Evolutionary conservation across 2,329 filamentous ascomycete genomes (phyloP).

Genomic region (Proliferodiscus dingleyae): DNA sequence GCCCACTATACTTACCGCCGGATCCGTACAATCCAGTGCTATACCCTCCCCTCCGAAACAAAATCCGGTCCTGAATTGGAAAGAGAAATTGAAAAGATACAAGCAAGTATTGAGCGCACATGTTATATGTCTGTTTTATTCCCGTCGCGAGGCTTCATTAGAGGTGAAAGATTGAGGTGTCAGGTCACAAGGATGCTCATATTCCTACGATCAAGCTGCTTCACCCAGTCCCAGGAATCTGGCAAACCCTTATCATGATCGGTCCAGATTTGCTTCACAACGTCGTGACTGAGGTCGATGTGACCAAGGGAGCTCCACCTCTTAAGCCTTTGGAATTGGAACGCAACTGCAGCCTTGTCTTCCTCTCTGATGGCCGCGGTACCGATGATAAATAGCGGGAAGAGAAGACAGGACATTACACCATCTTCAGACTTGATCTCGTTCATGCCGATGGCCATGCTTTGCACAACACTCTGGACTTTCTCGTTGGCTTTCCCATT

Average conservation of each 20-base stretch:
- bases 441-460: slow-evolving; percentile 9
- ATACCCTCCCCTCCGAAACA: no score
- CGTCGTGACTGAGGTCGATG: slow-evolving; percentile 12
- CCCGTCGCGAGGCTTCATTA: no score
- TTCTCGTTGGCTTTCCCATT: slow-evolving; percentile 3
- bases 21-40: no score
- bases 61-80: no score
- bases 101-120: no score
- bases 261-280: slow-evolving; percentile 19
- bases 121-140: no score
- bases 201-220: slow-evolving; percentile 10
- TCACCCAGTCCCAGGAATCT: slow-evolving; percentile 21
- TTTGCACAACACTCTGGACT: slow-evolving; percentile 11
- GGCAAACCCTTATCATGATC: slow-evolving; percentile 11
- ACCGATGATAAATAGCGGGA: slow-evolving; percentile 22
- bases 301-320: slow-evolving; percentile 21
- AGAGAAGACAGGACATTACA: slow-evolving; percentile 19
- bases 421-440: slow-evolving; percentile 15
- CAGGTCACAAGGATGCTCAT: slow-evolving; percentile 20
- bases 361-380: slow-evolving; percentile 8
- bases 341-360: slow-evolving; percentile 9
- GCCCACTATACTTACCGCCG: no score
- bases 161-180: no score
- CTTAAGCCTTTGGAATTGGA: slow-evolving; percentile 15
- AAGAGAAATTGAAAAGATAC: no score